Percentiles rank a stretch among this genome's conserved stretches.
Evolutionary conservation across 345 rosid genomes (phyloP).

Genomic region (Trapa incisa): DNA sequence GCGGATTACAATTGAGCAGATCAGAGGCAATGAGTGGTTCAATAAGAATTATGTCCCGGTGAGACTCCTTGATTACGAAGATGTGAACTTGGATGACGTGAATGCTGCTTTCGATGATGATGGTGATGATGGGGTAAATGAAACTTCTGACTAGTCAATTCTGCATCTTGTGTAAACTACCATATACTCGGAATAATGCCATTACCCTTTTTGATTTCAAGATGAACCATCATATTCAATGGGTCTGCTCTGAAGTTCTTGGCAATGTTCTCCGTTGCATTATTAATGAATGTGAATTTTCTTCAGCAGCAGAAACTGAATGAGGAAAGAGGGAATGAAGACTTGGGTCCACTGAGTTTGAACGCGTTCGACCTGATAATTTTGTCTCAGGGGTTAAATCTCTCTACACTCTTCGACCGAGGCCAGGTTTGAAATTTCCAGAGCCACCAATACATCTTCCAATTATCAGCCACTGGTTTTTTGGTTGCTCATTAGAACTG

Average conservation of each 20-base stretch:
- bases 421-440: conserved; percentile 42
- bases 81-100: conserved; percentile 86
- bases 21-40: conserved; percentile 79
- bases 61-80: conserved; percentile 65
- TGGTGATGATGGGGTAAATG: conserved; percentile 71
- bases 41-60: conserved; percentile 51
- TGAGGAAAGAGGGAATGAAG: conserved; percentile 40
- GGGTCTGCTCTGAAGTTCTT: not conserved
- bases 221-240: not conserved
- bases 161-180: not conserved
- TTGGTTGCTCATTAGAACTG: not conserved
- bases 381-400: conserved; percentile 92
- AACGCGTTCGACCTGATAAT: conserved; percentile 90
- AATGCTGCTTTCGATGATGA: conserved; percentile 86
- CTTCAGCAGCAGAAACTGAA: conserved; percentile 42
- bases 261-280: not conserved
- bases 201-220: not conserved
- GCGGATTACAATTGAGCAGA: conserved; percentile 76
- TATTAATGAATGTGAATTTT: not conserved
- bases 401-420: conserved; percentile 77
- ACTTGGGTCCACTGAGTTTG: conserved; percentile 66
- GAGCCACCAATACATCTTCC: conserved; percentile 1
- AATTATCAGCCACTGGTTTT: not conserved
- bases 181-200: not conserved
- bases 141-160: conserved; percentile 8